Base-by-base conservation (phyloP, 768 basidiomycete species). In the Leccinum longicurvipes region DNA sequence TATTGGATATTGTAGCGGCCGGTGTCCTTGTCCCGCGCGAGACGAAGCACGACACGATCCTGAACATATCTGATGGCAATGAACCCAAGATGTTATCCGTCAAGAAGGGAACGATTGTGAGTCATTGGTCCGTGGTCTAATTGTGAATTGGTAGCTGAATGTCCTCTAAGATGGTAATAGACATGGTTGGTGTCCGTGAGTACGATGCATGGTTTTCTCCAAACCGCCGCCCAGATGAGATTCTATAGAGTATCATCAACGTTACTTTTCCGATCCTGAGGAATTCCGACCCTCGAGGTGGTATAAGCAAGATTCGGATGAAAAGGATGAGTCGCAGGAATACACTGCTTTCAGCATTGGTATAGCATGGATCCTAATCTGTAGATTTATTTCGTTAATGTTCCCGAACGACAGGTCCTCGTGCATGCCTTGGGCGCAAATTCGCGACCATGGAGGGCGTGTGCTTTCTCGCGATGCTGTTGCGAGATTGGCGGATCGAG, bases 381-480 rank as follows among this genome's bases (percentile, higher is more conserved):
- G 12, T 39, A 6, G 14, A 15, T 46, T 11, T 4, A 10, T 34
- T 27, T 39, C 15, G 24, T 47, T 47, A 5, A 55, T 32, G n/a
- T 11, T 21, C n/a, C 11, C n/a, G n/a, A n/a, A n/a, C n/a, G n/a
- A n/a, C 57, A 76, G 79, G 80, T 47, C 80, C 81, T 28, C 76
- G 82, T 17, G 61, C 66, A 15, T 86, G 84, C 57, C 68, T 83
- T 14, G 84, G 83, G 5, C 71, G 80, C 27, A 81, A 76, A 57
- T 85, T 86, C 59, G 80, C 83, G 3, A 73, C 75, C 1, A 75
- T 73, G 0, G 82, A 85, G 61, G 73, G 75, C 2, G 75, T 84
- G 17, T 77, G 75, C 48, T 81, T 85, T 71, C 73, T 85, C 19
- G 74, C 80, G 1, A 67, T 74, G 61, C 61, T 84, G 8, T 65